Evolutionary conservation across 257 asterid species (phyloP), one percentile per base, ranked within the genome.

Genomic region (Capsicum rhomboideum): DNA sequence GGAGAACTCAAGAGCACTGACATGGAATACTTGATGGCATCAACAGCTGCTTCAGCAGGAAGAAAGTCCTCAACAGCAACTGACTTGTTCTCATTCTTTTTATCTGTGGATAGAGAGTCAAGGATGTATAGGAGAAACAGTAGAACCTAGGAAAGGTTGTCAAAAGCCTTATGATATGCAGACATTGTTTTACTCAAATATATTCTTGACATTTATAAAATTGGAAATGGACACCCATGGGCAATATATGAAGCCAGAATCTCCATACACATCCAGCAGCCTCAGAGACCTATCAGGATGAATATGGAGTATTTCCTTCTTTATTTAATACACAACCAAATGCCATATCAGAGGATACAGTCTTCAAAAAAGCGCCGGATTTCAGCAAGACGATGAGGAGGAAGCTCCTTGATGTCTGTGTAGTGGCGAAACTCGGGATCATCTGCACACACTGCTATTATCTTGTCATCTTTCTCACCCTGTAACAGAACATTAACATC

Each of bases 401-500:
- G 91, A 72, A 93, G 93, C 17, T 92, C 97, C 82, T 90, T 90
- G 53, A 95, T 92, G 90, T 93, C 96, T 52, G 69, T 89, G 86
- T 88, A 89, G 83, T 93, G 97, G 80, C 97, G 97, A 84, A 92
- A 93, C 88, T 95, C 97, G 0, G 97, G 98, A 86, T 93, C 97
- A 82, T 94, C 98, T 78, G 97, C 97, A 50, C 98, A 94, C n/a
- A 95, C 97, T 29, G 98, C 98, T 26, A 95, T 95, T 67, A 95
- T 93, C 83, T 95, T 95, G 88, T 95, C 98, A 85, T 95, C 98
- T 90, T 89, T 95, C 87, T 95, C 98, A 49, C 97, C 98, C 98
- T 93, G 90, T 82, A 77, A 18, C 34, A 81, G 69, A 34, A 56
- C 58, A 80, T 40, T 28, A 50, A 12, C 66, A 21, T 42, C 82